Base-by-base conservation (phyloP, 139 green algal species). In the Chlamydomonas applanata region DNA sequence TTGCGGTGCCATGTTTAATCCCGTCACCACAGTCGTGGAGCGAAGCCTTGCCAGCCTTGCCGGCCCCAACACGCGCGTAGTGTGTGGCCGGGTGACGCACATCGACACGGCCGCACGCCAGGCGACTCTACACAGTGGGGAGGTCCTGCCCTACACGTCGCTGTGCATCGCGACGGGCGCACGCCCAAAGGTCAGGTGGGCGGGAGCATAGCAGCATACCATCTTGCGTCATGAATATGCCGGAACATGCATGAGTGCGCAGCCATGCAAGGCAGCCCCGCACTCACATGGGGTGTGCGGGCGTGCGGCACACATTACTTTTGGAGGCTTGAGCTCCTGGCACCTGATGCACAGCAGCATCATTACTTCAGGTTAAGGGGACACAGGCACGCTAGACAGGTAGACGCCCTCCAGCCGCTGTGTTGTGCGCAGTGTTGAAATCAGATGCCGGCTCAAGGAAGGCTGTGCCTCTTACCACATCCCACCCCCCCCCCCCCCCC, bases 141-240 rank as follows among this genome's bases (percentile, higher is more conserved):
- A 53, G 4, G 22, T 29, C 0, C 13, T 96, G 14, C 22, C 45
- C 0, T 97, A 90, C 70, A 84, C 92, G 69, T 82, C 85, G 56
- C 79, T 97, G 19, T 94, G 86, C 81, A 79, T 97, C n/a, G 85
- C 74, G 54, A 82, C 82, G 5, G 92, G 92, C 0, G 92, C 89
- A 2, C 52, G 52, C 14, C 91, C 91, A 2, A 92, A 89, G 81
- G 83, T 89, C 61, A 20, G 66, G 34, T 5, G 17, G 20, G n/a
- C 9, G 0, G n/a, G n/a, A n/a, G n/a, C n/a, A n/a, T n/a, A n/a
- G n/a, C n/a, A n/a, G n/a, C 7, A 16, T 14, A 4, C 19, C 1
- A 11, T 27, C 11, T 45, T 53, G 3, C 27, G 25, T 45, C 30
- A 32, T 24, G 53, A 69, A 59, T 30, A 25, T 24, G 29, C 56